Conservation (phyloP, 495 filamentous ascomycete genomes). For the Aspergillus mulundensis region DNA sequence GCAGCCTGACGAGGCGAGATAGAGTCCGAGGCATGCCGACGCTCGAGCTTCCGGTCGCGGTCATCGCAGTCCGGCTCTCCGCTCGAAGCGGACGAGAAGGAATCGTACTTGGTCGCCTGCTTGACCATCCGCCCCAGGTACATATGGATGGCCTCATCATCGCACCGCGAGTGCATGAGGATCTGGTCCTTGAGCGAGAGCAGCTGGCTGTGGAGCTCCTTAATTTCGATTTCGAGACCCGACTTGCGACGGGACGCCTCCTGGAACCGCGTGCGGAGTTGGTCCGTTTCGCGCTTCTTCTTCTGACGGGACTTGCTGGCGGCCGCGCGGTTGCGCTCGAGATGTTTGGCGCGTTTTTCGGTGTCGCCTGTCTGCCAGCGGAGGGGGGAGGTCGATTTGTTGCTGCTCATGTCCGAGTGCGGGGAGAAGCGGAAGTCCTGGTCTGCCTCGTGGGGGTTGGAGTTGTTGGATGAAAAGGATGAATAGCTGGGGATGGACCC, state of each 20-base stretch:
- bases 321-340: conserved; percentile 79
- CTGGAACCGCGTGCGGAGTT: conserved; percentile 48
- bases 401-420: conserved; percentile 1
- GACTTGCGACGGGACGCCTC: conserved; percentile 26
- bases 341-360: conserved; percentile 47
- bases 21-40: not conserved
- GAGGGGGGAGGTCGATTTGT: not conserved
- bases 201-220: conserved; percentile 33
- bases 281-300: conserved; percentile 71
- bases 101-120: conserved; percentile 32
- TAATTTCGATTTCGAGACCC: conserved; percentile 8
- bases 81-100: not conserved
- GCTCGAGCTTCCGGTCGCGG: not conserved
- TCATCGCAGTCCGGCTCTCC: not conserved
- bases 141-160: conserved; percentile 49
- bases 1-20: not conserved
- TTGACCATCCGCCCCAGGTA: conserved; percentile 48
- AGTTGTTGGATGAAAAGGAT: not conserved
- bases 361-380: not conserved
- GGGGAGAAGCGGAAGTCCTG: not conserved
- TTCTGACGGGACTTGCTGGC: conserved; percentile 85
- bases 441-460: not conserved
- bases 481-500: not conserved
- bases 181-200: conserved; percentile 55
- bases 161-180: conserved; percentile 57